A percentile compares a stretch with the other conserved stretches of the same genome.
Evolutionary conservation across 2,329 filamentous ascomycete genomes (phyloP).

Genomic region (Aphanocladium album): DNA sequence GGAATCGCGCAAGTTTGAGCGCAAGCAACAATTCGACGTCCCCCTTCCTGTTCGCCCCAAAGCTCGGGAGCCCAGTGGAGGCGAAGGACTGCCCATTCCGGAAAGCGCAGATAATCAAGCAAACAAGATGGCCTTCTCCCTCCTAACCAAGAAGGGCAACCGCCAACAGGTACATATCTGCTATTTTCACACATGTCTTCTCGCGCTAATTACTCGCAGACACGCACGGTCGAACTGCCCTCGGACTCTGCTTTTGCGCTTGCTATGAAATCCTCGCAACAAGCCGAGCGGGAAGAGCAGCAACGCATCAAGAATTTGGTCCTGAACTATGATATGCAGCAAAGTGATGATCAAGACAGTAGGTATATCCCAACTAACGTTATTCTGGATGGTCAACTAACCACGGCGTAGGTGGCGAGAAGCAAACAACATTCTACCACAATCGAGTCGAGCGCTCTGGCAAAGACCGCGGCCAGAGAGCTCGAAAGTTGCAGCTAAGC

Average conservation of each 20-base stretch:
- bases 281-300: conserved; percentile 92
- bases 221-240: conserved; percentile 81
- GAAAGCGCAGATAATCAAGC: conserved; percentile 16
- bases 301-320: conserved; percentile 98
- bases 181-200: not conserved
- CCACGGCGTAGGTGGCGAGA: conserved; percentile 43
- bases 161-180: conserved; percentile 68
- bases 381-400: conserved; percentile 43
- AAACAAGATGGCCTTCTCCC: conserved; percentile 88
- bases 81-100: conserved; percentile 9
- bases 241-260: conserved; percentile 92
- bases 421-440: conserved; percentile 42
- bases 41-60: conserved; percentile 82
- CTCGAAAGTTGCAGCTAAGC: conserved; percentile 86
- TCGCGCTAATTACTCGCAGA: conserved; percentile 45
- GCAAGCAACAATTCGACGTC: conserved; percentile 93
- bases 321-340: conserved; percentile 89
- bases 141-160: conserved; percentile 94
- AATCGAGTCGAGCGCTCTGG: conserved; percentile 52
- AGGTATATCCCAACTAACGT: conserved; percentile 38
- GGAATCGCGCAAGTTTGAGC: conserved; percentile 92
- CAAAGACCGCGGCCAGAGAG: conserved; percentile 70
- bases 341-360: conserved; percentile 78
- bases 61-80: conserved; percentile 42
- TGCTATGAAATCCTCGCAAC: conserved; percentile 92